Percentiles rank a stretch among this genome's conserved stretches.
phyloP scores from a whole-genome alignment of 306 rosid species.

The Mimosa pudica region DNA sequence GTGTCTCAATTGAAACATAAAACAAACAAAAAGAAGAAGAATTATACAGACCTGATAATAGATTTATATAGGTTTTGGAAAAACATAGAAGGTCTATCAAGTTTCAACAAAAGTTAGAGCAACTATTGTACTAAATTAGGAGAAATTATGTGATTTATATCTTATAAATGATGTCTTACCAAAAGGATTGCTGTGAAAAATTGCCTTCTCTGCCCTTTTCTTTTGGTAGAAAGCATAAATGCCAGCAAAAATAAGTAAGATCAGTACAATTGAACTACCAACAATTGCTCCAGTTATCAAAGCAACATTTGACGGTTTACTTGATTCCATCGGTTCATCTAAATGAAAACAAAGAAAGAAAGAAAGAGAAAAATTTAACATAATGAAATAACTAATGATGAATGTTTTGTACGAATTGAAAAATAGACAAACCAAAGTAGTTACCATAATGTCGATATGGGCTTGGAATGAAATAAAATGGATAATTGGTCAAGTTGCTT shows the following conservation, averaged over 20 bases:
- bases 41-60: too few species aligned
- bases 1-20: neutral
- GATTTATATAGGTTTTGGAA: neutral
- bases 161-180: slow-evolving; percentile 10
- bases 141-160: neutral
- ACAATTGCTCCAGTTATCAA: slow-evolving; percentile 50
- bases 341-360: neutral
- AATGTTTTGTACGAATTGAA: neutral
- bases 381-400: neutral
- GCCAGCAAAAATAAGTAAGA: slow-evolving; percentile 48
- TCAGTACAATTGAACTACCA: slow-evolving; percentile 51
- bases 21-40: too few species aligned
- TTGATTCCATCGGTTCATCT: slow-evolving; percentile 15
- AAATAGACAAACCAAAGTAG: slow-evolving; percentile 26
- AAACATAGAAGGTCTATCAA: neutral
- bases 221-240: slow-evolving; percentile 53
- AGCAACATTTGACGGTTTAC: slow-evolving; percentile 26
- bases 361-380: neutral
- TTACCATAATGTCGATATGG: neutral
- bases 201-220: slow-evolving; percentile 48
- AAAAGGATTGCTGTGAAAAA: slow-evolving; percentile 44
- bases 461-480: slow-evolving; percentile 32
- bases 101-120: neutral
- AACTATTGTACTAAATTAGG: neutral
- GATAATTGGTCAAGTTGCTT: slow-evolving; percentile 39